Evolutionary conservation across 73 alveolate species (phyloP).

Genomic region (Vitrella brassicaformis): DNA sequence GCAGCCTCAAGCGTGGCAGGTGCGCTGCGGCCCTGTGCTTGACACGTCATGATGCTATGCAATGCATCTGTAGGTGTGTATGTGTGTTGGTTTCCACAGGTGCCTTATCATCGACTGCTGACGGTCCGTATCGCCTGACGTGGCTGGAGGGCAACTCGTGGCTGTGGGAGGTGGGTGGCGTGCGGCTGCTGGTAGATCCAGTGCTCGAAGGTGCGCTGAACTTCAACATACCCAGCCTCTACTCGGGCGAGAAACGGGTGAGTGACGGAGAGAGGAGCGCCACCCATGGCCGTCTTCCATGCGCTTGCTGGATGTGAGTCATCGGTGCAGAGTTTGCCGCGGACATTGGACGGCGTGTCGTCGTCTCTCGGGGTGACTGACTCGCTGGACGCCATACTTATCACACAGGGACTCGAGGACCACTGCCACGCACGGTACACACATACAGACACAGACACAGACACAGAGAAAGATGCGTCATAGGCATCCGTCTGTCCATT

Average conservation of each 20-base stretch:
- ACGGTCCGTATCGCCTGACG: too few species aligned
- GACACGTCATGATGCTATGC: too few species aligned
- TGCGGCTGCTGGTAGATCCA: not conserved
- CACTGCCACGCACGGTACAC: not conserved
- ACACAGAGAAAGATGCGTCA: not conserved
- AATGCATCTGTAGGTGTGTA: too few species aligned
- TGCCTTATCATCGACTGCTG: too few species aligned
- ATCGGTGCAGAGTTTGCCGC: too few species aligned
- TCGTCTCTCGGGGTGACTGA: too few species aligned
- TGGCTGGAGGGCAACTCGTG: not conserved
- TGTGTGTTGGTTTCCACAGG: too few species aligned
- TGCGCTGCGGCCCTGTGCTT: too few species aligned
- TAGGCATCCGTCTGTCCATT: not conserved
- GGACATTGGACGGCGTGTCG: too few species aligned
- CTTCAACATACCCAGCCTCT: not conserved
- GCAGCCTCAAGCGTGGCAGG: too few species aligned
- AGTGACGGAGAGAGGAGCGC: not conserved
- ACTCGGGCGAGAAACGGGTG: not conserved
- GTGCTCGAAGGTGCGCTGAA: not conserved
- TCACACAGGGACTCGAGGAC: not conserved
- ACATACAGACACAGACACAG: not conserved
- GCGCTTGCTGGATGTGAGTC: too few species aligned
- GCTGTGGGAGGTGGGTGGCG: not conserved
- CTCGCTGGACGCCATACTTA: not conserved
- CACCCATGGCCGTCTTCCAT: too few species aligned